Evolutionary conservation across 1,284 basidiomycete genomes (phyloP), one percentile per base, ranked within the genome.

Genomic region (Boletus smithii): DNA sequence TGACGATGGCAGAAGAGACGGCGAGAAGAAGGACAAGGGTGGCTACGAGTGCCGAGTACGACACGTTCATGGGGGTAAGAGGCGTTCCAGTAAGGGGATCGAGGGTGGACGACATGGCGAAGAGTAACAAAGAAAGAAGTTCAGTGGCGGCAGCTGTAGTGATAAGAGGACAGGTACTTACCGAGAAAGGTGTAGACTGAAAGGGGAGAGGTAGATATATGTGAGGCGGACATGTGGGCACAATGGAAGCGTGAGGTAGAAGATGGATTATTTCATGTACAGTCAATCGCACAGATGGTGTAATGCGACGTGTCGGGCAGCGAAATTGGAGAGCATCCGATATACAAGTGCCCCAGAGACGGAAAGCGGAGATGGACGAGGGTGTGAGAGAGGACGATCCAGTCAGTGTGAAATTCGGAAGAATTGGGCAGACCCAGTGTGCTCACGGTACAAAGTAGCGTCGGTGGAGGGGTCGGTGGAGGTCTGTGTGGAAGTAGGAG

Each of bases 21-120:
- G 72, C 68, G 23, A 85, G 72, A n/a, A 85, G 74, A 23, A 85
- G 74, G 48, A 83, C 72, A 34, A 85, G 74, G 2, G 82, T 85
- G 3, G 82, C 81, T 68, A 76, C 52, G 37, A 75, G 58, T 8
- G 62, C 49, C 14, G 54, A 48, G 16, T 53, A 66, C 0, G 65
- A 65, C 20, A 42, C 22, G 11, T 53, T 34, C 31, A 42, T 8
- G 1, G 63, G 41, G 1, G 42, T 9, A 20, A 50, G 11, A 1
- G 37, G 2, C 1, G 52, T 40, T 1, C 48, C 51, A 18, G 45
- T 22, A 3, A 47, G 18, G 0, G 56, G 8, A 35, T 49, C 17
- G 3, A 10, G 0, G 4, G 48, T 4, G 18, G 56, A 42, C 18
- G 62, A 53, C 61, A 67, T 63, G 44, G 13, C 8, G 27, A 34